A percentile compares a stretch with the other conserved stretches of the same genome.
Conservation (phyloP, 257 asterid species). For the Jasminum sambac region DNA sequence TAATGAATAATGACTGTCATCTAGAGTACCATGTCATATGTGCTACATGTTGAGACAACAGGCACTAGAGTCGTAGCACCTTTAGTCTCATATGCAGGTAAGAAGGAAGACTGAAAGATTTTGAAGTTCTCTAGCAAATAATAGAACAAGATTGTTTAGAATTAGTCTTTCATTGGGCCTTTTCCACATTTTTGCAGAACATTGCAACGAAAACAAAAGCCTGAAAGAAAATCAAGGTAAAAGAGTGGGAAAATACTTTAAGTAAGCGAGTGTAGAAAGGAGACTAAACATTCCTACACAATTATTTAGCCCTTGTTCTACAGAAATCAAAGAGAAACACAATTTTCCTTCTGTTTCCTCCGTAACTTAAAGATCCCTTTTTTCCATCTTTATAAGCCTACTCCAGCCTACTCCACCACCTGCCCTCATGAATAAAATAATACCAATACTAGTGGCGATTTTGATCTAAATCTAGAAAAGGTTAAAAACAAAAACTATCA, state of each 20-base stretch:
- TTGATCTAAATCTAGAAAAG: not conserved
- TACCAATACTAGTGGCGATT: not conserved
- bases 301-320: not conserved
- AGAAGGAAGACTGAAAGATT: not conserved
- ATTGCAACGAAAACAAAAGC: not conserved
- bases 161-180: not conserved
- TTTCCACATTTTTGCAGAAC: not conserved
- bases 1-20: not conserved
- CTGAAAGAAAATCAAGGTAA: not conserved
- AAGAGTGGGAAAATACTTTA: slow-evolving; percentile 3
- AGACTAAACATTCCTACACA: slow-evolving; percentile 2
- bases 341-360: not conserved
- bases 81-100: not conserved
- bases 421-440: slow-evolving; percentile 1
- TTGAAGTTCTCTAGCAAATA: not conserved
- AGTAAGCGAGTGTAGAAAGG: not conserved
- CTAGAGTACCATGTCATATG: slow-evolving; percentile 1
- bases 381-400: not conserved
- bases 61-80: not conserved
- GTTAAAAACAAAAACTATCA: too few relatives aligned
- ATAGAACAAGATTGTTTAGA: not conserved
- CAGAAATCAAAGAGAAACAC: slow-evolving; percentile 10
- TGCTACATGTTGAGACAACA: slow-evolving; percentile 11
- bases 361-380: not conserved
- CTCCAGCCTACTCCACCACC: not conserved